Evolutionary conservation across 768 basidiomycete species (phyloP).

Genomic region (Piloderma croceum): DNA sequence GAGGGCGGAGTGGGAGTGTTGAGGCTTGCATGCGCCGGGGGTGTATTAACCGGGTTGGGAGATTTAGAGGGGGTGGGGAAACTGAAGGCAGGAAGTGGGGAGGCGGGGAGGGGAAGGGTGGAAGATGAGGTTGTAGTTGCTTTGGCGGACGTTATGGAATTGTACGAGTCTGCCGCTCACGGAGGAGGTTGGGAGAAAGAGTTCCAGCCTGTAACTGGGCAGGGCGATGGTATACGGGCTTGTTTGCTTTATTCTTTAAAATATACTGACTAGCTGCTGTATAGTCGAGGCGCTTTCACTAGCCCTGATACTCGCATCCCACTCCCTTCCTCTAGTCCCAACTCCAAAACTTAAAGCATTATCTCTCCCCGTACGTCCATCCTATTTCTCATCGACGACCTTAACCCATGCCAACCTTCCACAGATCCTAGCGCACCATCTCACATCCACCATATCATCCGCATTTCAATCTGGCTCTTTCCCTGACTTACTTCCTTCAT

Average conservation of each 20-base stretch:
- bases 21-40: neutral
- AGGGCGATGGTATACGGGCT: neutral
- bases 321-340: constrained; percentile 32
- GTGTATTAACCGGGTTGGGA: neutral
- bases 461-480: neutral
- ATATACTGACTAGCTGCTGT: neutral
- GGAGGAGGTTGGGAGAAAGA: neutral
- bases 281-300: constrained; percentile 28
- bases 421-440: no score
- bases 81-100: no score
- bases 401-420: neutral
- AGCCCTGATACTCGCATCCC: constrained; percentile 30
- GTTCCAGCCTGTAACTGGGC: neutral
- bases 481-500: neutral
- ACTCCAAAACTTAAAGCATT: constrained; percentile 36
- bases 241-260: neutral
- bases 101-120: no score
- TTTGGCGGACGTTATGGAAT: neutral
- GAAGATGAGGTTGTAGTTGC: neutral
- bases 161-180: neutral
- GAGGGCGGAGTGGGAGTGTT: neutral
- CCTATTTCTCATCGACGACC: neutral
- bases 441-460: neutral
- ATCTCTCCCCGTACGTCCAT: constrained; percentile 30
- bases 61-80: neutral